These are phyloP conservation scores for Pythium oligandrum DNA, from an alignment of 352 stramenopile genomes.

Conservation along the genomic window DNA sequence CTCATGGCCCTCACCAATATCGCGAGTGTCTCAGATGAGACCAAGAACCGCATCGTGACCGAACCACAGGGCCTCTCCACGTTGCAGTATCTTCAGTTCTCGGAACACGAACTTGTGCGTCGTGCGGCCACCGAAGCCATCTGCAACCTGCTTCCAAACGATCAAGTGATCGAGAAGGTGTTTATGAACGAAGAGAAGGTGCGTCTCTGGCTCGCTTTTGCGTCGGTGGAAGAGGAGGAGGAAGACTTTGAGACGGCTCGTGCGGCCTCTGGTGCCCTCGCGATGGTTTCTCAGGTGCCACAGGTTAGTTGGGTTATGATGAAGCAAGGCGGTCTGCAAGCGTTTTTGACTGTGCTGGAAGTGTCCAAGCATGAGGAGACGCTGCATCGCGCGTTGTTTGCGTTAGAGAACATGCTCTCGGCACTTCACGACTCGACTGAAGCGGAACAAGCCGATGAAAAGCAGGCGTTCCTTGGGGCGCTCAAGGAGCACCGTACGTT, in stretches of 20 bases:
- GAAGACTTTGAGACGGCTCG: constrained; percentile 90
- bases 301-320: constrained; percentile 68
- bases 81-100: constrained; percentile 93
- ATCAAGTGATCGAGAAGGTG: constrained; percentile 91
- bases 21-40: constrained; percentile 90
- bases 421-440: constrained; percentile 18
- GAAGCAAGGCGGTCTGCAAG: constrained; percentile 56
- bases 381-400: constrained; percentile 68
- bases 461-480: constrained; percentile 36
- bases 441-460: constrained; percentile 35
- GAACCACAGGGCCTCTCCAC: constrained; percentile 70
- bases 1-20: constrained; percentile 98
- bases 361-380: constrained; percentile 55
- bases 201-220: constrained; percentile 91
- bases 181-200: constrained; percentile 92
- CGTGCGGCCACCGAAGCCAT: constrained; percentile 95
- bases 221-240: constrained; percentile 88
- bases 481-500: constrained; percentile 29
- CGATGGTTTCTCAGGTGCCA: constrained; percentile 88
- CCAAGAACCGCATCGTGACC: constrained; percentile 85
- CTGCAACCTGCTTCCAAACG: constrained; percentile 94
- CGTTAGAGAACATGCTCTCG: constrained; percentile 71
- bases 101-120: constrained; percentile 95
- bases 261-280: constrained; percentile 90
- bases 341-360: constrained; percentile 52